A percentile compares a stretch with the other conserved stretches of the same genome.
These are phyloP conservation scores for Hippophae tibetana DNA, from an alignment of 306 rosid species.

Conservation along the genomic window DNA sequence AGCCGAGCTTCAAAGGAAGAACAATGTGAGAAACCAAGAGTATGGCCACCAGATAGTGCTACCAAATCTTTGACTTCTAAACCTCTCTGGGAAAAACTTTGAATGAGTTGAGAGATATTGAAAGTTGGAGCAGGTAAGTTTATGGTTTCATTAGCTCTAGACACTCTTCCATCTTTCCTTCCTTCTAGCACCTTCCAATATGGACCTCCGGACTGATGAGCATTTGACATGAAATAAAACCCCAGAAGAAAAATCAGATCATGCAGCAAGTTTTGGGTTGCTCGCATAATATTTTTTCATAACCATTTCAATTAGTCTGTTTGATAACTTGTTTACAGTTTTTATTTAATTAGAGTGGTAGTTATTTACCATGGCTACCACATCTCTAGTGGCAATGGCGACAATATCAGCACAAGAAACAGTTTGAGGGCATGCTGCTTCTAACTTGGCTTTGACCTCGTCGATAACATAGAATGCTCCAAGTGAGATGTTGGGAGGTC, in stretches of 20 bases:
- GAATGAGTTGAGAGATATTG: slow-evolving; percentile 41
- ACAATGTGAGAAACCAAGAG: slow-evolving; percentile 63
- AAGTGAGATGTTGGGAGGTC: slow-evolving; percentile 50
- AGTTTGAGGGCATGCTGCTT: slow-evolving; percentile 48
- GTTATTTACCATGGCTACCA: slow-evolving; percentile 36
- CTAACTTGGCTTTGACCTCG: slow-evolving; percentile 55
- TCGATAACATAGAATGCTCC: slow-evolving; percentile 57
- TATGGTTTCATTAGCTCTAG: slow-evolving; percentile 50
- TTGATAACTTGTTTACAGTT: background rate
- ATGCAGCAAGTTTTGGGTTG: too few relatives aligned
- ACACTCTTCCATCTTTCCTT: slow-evolving; percentile 67
- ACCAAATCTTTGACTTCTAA: slow-evolving; percentile 53
- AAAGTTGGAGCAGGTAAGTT: slow-evolving; percentile 61
- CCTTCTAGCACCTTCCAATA: slow-evolving; percentile 59
- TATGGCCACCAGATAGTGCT: slow-evolving; percentile 77
- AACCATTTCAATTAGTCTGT: too few relatives aligned
- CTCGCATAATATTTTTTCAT: too few relatives aligned
- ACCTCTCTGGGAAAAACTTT: slow-evolving; percentile 53
- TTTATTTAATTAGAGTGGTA: background rate
- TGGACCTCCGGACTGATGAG: slow-evolving; percentile 59
- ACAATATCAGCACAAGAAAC: slow-evolving; percentile 72
- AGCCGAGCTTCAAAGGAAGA: slow-evolving; percentile 46
- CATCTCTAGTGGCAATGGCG: slow-evolving; percentile 70
- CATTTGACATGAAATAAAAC: background rate
- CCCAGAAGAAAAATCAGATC: background rate